These are phyloP conservation scores for Phytophthora tubulina DNA, from an alignment of 352 stramenopile genomes.

Conservation along the genomic window DNA sequence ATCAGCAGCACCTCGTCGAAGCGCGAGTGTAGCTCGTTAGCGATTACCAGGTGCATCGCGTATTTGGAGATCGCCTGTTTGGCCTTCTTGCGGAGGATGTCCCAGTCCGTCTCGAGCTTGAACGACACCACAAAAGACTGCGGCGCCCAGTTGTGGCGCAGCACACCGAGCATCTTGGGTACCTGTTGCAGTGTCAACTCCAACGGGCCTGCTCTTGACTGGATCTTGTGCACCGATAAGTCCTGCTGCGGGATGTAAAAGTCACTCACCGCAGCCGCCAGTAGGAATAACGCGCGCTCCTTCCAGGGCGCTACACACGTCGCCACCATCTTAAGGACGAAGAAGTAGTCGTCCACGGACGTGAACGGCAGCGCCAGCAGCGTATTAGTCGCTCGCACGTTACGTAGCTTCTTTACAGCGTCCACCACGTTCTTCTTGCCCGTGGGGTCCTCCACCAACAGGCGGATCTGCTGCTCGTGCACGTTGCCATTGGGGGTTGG, in stretches of 20 bases:
- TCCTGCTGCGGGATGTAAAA: conserved; percentile 96
- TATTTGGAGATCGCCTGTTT: conserved; percentile 94
- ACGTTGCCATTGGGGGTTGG: conserved; percentile 20
- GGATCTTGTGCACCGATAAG: conserved; percentile 97
- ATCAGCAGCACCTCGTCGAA: conserved; percentile 93
- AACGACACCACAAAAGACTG: conserved; percentile 97
- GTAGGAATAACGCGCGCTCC: conserved; percentile 91
- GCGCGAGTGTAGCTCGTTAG: conserved; percentile 96
- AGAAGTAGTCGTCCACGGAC: conserved; percentile 97
- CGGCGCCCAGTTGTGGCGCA: conserved; percentile 94
- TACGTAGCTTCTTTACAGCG: conserved; percentile 62
- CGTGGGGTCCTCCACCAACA: conserved; percentile 46
- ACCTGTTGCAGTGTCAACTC: conserved; percentile 93
- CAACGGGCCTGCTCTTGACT: conserved; percentile 84
- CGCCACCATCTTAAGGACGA: conserved; percentile 88
- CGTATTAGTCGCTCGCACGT: conserved; percentile 46
- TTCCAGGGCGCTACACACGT: conserved; percentile 66
- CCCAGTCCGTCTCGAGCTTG: conserved; percentile 98
- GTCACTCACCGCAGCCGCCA: conserved; percentile 98
- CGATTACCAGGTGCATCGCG: conserved; percentile 97
- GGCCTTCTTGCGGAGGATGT: conserved; percentile 95
- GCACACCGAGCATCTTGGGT: conserved; percentile 95
- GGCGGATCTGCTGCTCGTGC: conserved; percentile 44
- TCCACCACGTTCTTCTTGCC: conserved; percentile 58
- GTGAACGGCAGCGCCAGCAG: conserved; percentile 94